A percentile compares a stretch with the other conserved stretches of the same genome.
These are phyloP conservation scores for Neoboletus brunneissimus DNA, from an alignment of 768 basidiomycete species.

Conservation along the genomic window DNA sequence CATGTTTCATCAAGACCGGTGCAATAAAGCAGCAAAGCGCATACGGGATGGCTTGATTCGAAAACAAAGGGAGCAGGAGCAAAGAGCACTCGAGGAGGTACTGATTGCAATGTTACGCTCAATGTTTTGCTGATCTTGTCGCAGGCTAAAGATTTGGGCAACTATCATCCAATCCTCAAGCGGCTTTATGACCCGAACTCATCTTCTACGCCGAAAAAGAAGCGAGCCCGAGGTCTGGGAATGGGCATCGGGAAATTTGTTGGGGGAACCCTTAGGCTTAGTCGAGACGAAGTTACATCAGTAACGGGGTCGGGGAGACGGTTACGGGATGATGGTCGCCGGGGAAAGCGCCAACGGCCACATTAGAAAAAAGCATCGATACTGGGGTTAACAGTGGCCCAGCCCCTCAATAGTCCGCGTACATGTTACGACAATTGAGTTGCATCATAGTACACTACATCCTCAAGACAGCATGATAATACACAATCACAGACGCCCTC, in stretches of 20 bases:
- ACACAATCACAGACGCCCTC: constrained; percentile 2
- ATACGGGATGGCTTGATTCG: constrained; percentile 66
- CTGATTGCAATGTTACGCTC: constrained; percentile 1
- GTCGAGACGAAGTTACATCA: constrained; percentile 53
- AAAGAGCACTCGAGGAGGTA: constrained; percentile 68
- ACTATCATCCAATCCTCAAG: constrained; percentile 80
- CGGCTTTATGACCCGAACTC: constrained; percentile 51
- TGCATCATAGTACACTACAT: constrained; percentile 4
- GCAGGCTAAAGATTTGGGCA: constrained; percentile 81
- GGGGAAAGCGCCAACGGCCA: constrained; percentile 1
- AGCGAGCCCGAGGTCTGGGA: constrained; percentile 61
- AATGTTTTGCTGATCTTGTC: constrained; percentile 6
- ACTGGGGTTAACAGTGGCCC: not conserved
- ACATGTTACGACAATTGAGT: not conserved
- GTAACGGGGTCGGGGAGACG: constrained; percentile 28
- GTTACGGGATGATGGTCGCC: not conserved
- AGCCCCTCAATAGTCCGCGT: too few relatives aligned
- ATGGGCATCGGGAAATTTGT: constrained; percentile 81
- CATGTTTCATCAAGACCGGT: constrained; percentile 56
- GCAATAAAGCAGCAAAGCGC: constrained; percentile 65
- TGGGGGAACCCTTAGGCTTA: constrained; percentile 65
- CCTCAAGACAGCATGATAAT: constrained; percentile 1
- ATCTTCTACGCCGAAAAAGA: constrained; percentile 33
- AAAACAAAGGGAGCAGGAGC: constrained; percentile 57
- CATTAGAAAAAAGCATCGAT: constrained; percentile 1